These are phyloP conservation scores for Dioscorea cayenensis DNA, from an alignment of 116 monocot species.

Conservation along the genomic window DNA sequence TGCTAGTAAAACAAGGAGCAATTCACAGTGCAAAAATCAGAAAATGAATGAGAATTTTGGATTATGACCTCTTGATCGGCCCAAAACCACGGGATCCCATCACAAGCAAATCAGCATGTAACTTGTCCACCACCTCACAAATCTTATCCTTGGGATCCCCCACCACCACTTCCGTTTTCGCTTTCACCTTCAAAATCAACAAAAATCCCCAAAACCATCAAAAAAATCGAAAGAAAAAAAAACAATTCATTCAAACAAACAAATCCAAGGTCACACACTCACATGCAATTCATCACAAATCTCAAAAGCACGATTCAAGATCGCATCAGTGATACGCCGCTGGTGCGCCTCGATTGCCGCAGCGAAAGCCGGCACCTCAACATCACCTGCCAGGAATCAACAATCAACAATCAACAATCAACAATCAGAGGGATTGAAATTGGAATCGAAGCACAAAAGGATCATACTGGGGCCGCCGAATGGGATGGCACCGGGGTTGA, in stretches of 20 bases:
- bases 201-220: slow-evolving; percentile 4
- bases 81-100: slow-evolving; percentile 87
- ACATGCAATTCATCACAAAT: slow-evolving; percentile 74
- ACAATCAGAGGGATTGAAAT: neutral
- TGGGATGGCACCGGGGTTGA: slow-evolving; percentile 81
- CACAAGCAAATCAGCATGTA: slow-evolving; percentile 71
- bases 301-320: slow-evolving; percentile 59
- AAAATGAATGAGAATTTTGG: neutral
- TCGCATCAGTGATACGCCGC: slow-evolving; percentile 77
- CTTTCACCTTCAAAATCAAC: slow-evolving; percentile 34
- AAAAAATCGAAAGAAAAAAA: neutral
- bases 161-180: slow-evolving; percentile 62
- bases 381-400: slow-evolving; percentile 27
- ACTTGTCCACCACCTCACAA: slow-evolving; percentile 40
- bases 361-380: slow-evolving; percentile 88
- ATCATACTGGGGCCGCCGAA: slow-evolving; percentile 85
- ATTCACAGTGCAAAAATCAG: no score
- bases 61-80: slow-evolving; percentile 65
- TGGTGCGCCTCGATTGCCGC: slow-evolving; percentile 95
- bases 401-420: neutral
- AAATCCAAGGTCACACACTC: slow-evolving; percentile 26
- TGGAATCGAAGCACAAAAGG: neutral
- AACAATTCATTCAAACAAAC: neutral
- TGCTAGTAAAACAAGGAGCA: neutral
- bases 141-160: slow-evolving; percentile 89